Percentiles rank a stretch among this genome's conserved stretches.
These are phyloP conservation scores for Cercospora sp. DNA, from an alignment of 2,329 filamentous ascomycete species.

Conservation along the genomic window DNA sequence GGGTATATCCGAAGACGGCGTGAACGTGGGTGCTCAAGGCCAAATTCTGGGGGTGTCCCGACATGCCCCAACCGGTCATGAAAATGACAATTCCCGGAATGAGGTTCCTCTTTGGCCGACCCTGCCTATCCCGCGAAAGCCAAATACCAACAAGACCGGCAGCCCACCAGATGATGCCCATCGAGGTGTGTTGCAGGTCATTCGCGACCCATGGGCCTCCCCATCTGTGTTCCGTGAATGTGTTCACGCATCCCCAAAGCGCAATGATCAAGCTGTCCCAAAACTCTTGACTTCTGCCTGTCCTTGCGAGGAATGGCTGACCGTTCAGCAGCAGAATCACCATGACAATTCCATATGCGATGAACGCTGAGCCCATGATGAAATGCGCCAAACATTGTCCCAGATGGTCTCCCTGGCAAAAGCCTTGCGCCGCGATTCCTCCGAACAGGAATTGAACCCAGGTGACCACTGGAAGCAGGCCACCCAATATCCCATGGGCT, in stretches of 20 bases:
- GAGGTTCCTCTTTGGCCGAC: conserved; percentile 86
- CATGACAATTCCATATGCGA: conserved; percentile 86
- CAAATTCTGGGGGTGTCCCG: conserved; percentile 79
- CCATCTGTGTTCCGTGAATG: conserved; percentile 97
- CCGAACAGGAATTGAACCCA: conserved; percentile 98
- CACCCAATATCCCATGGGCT: conserved; percentile 79
- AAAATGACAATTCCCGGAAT: conserved; percentile 88
- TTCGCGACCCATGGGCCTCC: conserved; percentile 85
- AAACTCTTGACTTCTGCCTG: conserved; percentile 90
- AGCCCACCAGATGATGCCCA: conserved; percentile 99
- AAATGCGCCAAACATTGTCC: conserved; percentile 96
- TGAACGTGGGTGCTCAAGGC: conserved; percentile 87
- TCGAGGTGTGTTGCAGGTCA: conserved; percentile 96
- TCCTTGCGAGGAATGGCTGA: conserved; percentile 79
- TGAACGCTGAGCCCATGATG: conserved; percentile 97
- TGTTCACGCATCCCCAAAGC: conserved; percentile 95
- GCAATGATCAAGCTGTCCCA: conserved; percentile 91
- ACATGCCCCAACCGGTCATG: conserved; percentile 95
- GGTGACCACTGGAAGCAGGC: conserved; percentile 77
- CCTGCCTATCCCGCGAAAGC: conserved; percentile 81
- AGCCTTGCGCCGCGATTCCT: conserved; percentile 86
- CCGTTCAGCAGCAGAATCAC: conserved; percentile 85
- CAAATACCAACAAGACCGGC: conserved; percentile 89
- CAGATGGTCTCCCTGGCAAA: conserved; percentile 86
- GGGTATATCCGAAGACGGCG: conserved; percentile 84